These are phyloP conservation scores for Amphibolis antarctica DNA, from an alignment of 106 monocot genomes.

Conservation along the genomic window DNA sequence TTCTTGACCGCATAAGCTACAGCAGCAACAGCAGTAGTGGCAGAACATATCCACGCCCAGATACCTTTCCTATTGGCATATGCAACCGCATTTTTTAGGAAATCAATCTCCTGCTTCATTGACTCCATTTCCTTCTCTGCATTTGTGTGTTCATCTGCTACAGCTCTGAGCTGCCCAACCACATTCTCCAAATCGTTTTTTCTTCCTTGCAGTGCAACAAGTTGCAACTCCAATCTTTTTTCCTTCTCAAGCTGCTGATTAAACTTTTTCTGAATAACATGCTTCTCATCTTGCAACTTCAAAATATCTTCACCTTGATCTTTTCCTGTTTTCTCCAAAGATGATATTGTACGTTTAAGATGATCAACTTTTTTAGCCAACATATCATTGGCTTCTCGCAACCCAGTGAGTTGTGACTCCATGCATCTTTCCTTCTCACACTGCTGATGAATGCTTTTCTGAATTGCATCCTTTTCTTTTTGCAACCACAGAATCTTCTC, in stretches of 20 bases:
- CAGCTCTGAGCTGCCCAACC: neutral
- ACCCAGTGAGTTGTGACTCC: no score
- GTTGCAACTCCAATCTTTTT: neutral
- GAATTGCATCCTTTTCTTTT: no score
- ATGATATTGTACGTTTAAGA: neutral
- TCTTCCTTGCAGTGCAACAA: neutral
- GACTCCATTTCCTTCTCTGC: neutral
- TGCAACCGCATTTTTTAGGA: neutral
- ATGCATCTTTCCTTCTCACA: no score
- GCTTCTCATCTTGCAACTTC: constrained; percentile 9
- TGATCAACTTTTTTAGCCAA: neutral
- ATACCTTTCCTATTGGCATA: neutral
- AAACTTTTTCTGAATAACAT: neutral
- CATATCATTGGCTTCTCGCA: neutral
- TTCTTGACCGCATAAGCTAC: constrained; percentile 3
- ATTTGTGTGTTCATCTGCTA: neutral
- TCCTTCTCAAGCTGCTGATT: neutral
- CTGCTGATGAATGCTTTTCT: no score
- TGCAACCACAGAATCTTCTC: no score
- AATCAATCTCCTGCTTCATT: neutral
- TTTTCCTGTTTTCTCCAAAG: neutral
- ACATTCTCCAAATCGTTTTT: neutral
- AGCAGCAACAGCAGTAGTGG: neutral
- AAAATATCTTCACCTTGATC: neutral
- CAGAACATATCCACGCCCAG: constrained; percentile 8